A percentile compares a stretch with the other conserved stretches of the same genome.
Conservation (phyloP, 495 filamentous ascomycete genomes). For the Halenospora varia region DNA sequence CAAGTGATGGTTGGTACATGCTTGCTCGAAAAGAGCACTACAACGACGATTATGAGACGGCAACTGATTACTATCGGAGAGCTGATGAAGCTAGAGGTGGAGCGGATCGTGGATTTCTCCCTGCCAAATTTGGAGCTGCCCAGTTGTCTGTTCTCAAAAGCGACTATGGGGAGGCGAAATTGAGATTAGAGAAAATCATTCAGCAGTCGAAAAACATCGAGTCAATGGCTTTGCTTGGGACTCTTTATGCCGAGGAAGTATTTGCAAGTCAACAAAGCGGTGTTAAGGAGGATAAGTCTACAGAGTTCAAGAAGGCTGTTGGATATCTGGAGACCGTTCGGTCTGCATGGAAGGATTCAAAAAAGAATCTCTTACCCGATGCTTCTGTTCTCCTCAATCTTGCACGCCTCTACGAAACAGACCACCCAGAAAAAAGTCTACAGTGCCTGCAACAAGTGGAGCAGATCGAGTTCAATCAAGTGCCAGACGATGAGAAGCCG, state of each 20-base stretch:
- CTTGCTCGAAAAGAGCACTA: constrained; percentile 88
- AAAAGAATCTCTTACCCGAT: constrained; percentile 74
- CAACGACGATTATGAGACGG: constrained; percentile 57
- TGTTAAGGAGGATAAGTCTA: constrained; percentile 80
- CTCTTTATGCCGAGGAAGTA: constrained; percentile 89
- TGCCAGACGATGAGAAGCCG: constrained; percentile 63
- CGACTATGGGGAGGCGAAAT: constrained; percentile 88
- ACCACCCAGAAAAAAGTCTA: constrained; percentile 82
- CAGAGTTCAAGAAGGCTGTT: constrained; percentile 79
- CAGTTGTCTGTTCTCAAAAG: constrained; percentile 81
- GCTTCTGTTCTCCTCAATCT: constrained; percentile 89
- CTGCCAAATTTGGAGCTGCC: constrained; percentile 87
- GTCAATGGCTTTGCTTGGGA: constrained; percentile 84
- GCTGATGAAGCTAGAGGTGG: constrained; percentile 89
- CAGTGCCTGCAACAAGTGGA: constrained; percentile 88
- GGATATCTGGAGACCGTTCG: constrained; percentile 75
- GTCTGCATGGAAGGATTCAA: constrained; percentile 83
- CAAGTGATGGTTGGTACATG: constrained; percentile 94
- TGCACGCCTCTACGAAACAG: constrained; percentile 81
- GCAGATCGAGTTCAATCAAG: constrained; percentile 72
- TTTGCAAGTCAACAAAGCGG: constrained; percentile 69
- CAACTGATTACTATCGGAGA: constrained; percentile 76
- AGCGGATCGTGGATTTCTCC: constrained; percentile 78
- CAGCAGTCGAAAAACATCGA: constrained; percentile 82
- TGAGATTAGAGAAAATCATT: constrained; percentile 88